A percentile compares a stretch with the other conserved stretches of the same genome.
phyloP scores from a whole-genome alignment of 441 rosid species.

The Adansonia madagascariensis region DNA sequence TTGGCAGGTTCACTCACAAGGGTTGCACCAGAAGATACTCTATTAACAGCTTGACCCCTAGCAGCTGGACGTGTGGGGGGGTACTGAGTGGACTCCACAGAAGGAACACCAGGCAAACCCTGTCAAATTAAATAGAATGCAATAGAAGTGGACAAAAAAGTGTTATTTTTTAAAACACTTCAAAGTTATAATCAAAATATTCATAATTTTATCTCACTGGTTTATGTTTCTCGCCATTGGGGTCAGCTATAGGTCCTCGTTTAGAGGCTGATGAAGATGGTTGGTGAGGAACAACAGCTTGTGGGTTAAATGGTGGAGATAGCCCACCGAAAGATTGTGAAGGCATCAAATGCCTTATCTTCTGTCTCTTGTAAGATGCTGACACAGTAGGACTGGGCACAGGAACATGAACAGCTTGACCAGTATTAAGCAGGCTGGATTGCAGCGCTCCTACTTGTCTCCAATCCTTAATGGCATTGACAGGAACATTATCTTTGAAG shows the following conservation, averaged over 20 bases:
- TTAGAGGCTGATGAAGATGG: constrained; percentile 45
- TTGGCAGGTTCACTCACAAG: constrained; percentile 48
- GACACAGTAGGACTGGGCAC: constrained; percentile 64
- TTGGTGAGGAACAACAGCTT: constrained; percentile 41
- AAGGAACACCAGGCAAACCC: constrained; percentile 48
- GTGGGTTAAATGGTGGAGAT: constrained; percentile 57
- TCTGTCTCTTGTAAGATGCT: constrained; percentile 63
- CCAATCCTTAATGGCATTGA: constrained; percentile 57
- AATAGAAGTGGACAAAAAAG: not conserved
- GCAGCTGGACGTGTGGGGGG: constrained; percentile 52
- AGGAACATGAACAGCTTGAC: constrained; percentile 50
- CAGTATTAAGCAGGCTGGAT: constrained; percentile 43
- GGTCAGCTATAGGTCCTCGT: constrained; percentile 42
- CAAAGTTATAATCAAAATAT: not conserved
- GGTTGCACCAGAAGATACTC: constrained; percentile 50
- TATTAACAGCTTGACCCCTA: constrained; percentile 49
- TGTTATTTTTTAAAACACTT: not conserved
- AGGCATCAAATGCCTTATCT: constrained; percentile 50
- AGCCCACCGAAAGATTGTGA: constrained; percentile 41
- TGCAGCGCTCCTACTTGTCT: constrained; percentile 60
- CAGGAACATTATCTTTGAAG: constrained; percentile 23
- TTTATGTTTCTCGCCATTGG: constrained; percentile 53
- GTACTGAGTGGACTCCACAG: constrained; percentile 47
- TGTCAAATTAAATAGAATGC: constrained; percentile 25
- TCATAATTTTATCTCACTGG: constrained; percentile 42